Base-by-base conservation (phyloP, 2,329 filamentous ascomycete species). In the Calonectria hawksworthii region DNA sequence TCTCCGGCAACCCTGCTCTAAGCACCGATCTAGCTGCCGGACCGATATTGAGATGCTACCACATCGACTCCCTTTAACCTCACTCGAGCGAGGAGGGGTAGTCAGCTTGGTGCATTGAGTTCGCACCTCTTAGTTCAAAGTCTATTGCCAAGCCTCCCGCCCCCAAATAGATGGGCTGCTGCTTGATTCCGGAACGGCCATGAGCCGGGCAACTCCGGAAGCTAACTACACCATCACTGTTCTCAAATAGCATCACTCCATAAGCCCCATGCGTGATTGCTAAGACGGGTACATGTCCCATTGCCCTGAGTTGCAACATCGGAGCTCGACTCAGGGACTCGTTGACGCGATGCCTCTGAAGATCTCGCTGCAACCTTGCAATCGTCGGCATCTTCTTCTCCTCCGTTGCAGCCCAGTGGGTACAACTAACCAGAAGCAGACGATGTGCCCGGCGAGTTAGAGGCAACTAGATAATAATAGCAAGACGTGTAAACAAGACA, bases 1-100 rank as follows among this genome's bases (percentile, higher is more conserved):
- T 71, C 68, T 34, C 59, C 26, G 47, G 13, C 44, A 52, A 51
- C 44, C 59, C 52, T 56, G 50, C 36, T 36, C 21, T n/a, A 47
- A 47, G 21, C 21, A 65, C 47, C 68, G 44, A 54, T 70, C 47
- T 51, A 61, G 59, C n/a, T 28, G n/a, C 59, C 59, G 59, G 68
- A 34, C 68, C 68, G 59, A 71, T 61, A 41, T 65, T 51, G 68
- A 71, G 68, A 52, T 56, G 47, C 59, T 54, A 65, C 68, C 59
- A 13, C 59, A n/a, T 52, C 44, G 18, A 51, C 28, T 36, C 30
- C 21, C n/a, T 54, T 41, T 71, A 56, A 36, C 28, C 36, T 32
- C 44, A 16, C 47, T 23, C 68, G 26, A 59, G 47, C 9, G 59
- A 30, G 68, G 59, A 30, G 59, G 13, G 21, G 30, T 54, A 51